A percentile compares a stretch with the other conserved stretches of the same genome.
Conservation (phyloP, 495 filamentous ascomycete genomes). For the Haplographium delicatum region DNA sequence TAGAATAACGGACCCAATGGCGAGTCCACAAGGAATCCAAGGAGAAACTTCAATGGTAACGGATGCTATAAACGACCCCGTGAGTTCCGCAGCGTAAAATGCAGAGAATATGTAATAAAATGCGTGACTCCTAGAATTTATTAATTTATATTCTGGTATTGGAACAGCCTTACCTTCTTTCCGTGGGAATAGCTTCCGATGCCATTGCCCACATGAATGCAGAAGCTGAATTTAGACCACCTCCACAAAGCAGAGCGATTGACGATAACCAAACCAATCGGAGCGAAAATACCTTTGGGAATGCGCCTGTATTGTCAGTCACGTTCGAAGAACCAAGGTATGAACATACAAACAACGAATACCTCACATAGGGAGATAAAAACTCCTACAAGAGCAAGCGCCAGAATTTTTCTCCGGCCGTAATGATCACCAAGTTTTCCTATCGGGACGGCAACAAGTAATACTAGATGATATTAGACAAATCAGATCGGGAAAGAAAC, state of each 20-base stretch:
- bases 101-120: conserved; percentile 28
- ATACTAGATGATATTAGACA: conserved; percentile 16
- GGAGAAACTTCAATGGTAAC: conserved; percentile 24
- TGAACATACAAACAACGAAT: conserved; percentile 22
- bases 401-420: conserved; percentile 20
- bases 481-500: neutral
- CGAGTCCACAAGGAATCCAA: conserved; percentile 20
- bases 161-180: conserved; percentile 10
- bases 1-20: conserved; percentile 14
- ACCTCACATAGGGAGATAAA: conserved; percentile 14
- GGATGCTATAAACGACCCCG: conserved; percentile 17
- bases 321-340: neutral
- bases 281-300: conserved; percentile 16
- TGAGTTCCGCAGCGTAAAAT: conserved; percentile 24
- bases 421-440: conserved; percentile 21
- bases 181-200: conserved; percentile 15
- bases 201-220: conserved; percentile 28
- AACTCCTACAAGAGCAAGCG: conserved; percentile 18
- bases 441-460: conserved; percentile 22
- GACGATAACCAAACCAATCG: conserved; percentile 25
- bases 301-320: conserved; percentile 14
- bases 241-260: conserved; percentile 20
- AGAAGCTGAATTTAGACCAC: conserved; percentile 21
- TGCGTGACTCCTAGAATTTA: conserved; percentile 17
- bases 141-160: neutral